Conservation (phyloP, 2,329 filamentous ascomycete genomes). For the Penicillium thymicola region DNA sequence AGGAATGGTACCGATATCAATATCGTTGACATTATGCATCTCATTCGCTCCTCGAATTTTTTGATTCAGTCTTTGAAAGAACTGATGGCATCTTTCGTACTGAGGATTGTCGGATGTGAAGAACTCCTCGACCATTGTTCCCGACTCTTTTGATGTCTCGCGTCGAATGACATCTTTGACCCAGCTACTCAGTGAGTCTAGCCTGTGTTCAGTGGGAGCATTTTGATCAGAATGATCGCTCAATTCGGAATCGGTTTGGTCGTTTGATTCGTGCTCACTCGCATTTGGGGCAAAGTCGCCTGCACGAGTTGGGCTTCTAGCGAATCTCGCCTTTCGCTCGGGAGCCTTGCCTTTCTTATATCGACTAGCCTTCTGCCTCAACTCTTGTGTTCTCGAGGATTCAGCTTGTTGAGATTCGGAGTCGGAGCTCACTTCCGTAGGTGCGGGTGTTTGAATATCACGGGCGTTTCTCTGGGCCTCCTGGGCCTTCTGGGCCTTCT, state of each 20-base stretch:
- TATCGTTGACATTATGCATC: fast-evolving
- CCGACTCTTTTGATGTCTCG: not conserved
- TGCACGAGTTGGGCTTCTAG: not conserved
- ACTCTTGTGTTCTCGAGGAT: not conserved
- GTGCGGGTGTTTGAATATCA: no score
- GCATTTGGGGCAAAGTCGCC: not conserved
- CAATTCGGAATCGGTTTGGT: fast-evolving
- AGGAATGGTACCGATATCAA: fast-evolving
- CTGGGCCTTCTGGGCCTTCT: no score
- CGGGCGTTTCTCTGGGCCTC: no score
- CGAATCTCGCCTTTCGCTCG: not conserved
- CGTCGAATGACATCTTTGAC: not conserved
- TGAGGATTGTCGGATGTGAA: fast-evolving
- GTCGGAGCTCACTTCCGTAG: not conserved
- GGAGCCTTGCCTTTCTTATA: not conserved
- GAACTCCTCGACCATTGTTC: not conserved
- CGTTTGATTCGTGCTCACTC: not conserved
- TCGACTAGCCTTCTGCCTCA: no score
- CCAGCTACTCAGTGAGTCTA: not conserved
- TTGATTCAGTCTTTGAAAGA: not conserved
- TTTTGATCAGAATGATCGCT: not conserved
- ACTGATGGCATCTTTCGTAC: fast-evolving
- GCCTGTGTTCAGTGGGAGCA: fast-evolving
- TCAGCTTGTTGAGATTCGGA: not conserved
- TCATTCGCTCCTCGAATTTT: fast-evolving